phyloP scores from a whole-genome alignment of 2,329 filamentous ascomycete species.

The Rosellinia necatrix region DNA sequence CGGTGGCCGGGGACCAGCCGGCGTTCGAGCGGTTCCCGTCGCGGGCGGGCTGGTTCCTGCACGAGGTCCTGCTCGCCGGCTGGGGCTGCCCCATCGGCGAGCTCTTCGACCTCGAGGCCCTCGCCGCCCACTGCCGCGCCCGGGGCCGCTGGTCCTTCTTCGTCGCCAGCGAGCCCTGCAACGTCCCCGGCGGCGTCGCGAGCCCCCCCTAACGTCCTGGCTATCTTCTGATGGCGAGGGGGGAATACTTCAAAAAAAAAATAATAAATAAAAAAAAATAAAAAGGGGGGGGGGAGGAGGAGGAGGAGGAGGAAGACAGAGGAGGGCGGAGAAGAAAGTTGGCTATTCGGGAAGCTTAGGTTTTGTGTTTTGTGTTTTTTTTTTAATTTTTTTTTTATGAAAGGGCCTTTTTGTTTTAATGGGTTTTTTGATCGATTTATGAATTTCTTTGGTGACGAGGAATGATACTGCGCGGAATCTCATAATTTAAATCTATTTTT shows the following conservation, averaged over 20 bases:
- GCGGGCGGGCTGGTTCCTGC: slow-evolving; percentile 36
- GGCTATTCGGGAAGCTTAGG: background rate
- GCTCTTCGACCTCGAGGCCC: slow-evolving; percentile 52
- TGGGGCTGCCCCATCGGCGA: slow-evolving; percentile 58
- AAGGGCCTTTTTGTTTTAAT: too few relatives aligned
- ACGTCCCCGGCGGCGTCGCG: slow-evolving; percentile 47
- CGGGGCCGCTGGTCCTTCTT: slow-evolving; percentile 52
- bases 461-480: too few relatives aligned
- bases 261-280: too few relatives aligned
- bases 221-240: slow-evolving; percentile 41
- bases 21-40: slow-evolving; percentile 47
- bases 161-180: slow-evolving; percentile 51
- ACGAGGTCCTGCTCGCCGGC: slow-evolving; percentile 53
- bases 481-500: too few relatives aligned
- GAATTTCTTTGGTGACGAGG: too few relatives aligned
- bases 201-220: slow-evolving; percentile 45
- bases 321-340: background rate
- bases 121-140: slow-evolving; percentile 47
- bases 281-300: background rate
- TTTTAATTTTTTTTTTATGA: too few relatives aligned
- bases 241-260: too few relatives aligned
- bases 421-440: too few relatives aligned
- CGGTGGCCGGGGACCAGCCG: slow-evolving; percentile 51
- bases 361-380: too few relatives aligned
- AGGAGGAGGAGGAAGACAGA: background rate